These are phyloP conservation scores for Penicillium herquei DNA, from an alignment of 495 filamentous ascomycete genomes.

Conservation along the genomic window DNA sequence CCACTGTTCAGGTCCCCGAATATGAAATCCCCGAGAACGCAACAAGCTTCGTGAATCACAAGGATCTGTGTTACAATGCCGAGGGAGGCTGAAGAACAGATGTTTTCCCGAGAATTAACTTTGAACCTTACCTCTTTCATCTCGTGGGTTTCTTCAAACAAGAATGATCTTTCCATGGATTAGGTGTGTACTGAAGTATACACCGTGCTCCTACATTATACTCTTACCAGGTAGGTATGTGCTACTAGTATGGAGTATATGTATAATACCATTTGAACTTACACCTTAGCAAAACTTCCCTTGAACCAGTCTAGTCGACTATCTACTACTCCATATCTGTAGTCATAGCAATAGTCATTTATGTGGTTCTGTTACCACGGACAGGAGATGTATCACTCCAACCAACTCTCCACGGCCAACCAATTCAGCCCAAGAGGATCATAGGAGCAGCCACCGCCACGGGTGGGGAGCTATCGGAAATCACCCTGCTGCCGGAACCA, in stretches of 20 bases:
- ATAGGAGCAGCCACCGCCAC: constrained; percentile 17
- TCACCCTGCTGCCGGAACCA: constrained; percentile 13
- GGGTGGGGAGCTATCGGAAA: constrained; percentile 20
- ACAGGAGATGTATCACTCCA: neutral
- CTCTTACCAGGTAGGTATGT: no score
- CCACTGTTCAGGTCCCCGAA: constrained; percentile 8
- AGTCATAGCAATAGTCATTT: no score
- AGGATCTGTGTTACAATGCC: constrained; percentile 14
- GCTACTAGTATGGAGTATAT: no score
- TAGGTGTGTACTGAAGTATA: no score
- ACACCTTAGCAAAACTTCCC: no score
- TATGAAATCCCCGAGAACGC: neutral
- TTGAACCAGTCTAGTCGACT: no score
- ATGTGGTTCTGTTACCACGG: no score
- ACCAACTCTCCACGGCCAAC: neutral
- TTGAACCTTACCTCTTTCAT: constrained; percentile 5
- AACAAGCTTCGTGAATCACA: constrained; percentile 23
- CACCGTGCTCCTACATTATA: no score
- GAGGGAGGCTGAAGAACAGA: constrained; percentile 22
- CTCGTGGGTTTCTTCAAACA: neutral
- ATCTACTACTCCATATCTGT: no score
- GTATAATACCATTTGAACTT: no score
- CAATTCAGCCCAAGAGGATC: neutral
- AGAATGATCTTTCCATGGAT: neutral
- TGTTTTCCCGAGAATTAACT: constrained; percentile 6